Conservation (phyloP, 2,329 filamentous ascomycete genomes). For the Zalaria obscura region DNA sequence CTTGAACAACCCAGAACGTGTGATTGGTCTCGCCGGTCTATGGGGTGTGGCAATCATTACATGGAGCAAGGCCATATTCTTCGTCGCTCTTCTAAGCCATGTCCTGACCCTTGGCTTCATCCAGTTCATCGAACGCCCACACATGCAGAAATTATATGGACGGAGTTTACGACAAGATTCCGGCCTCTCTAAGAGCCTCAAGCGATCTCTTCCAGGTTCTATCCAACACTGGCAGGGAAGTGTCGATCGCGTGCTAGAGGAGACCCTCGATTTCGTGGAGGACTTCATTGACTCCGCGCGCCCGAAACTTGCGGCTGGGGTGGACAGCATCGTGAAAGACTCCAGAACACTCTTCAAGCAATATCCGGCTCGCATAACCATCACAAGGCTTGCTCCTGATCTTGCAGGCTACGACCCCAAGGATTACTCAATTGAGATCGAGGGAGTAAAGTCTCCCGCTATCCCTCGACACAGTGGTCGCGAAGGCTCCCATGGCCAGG, state of each 20-base stretch:
- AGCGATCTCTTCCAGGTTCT: constrained; percentile 69
- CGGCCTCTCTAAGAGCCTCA: constrained; percentile 81
- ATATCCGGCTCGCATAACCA: constrained; percentile 72
- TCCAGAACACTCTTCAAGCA: constrained; percentile 79
- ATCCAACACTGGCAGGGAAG: constrained; percentile 74
- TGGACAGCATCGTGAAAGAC: constrained; percentile 77
- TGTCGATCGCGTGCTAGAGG: constrained; percentile 74
- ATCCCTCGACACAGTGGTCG: constrained; percentile 53
- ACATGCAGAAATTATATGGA: constrained; percentile 97
- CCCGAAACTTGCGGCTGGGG: constrained; percentile 73
- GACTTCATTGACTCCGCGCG: constrained; percentile 76
- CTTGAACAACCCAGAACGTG: constrained; percentile 90
- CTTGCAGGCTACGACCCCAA: constrained; percentile 66
- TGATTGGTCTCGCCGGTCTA: constrained; percentile 84
- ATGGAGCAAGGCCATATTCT: constrained; percentile 73
- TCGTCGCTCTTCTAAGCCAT: constrained; percentile 74
- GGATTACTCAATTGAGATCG: constrained; percentile 64
- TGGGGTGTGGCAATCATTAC: constrained; percentile 94
- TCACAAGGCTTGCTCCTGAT: constrained; percentile 67
- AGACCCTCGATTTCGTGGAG: constrained; percentile 78
- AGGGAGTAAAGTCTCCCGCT: constrained; percentile 33
- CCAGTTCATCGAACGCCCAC: constrained; percentile 83
- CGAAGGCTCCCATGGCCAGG: constrained; percentile 56
- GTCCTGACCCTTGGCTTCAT: constrained; percentile 77
- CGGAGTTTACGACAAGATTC: constrained; percentile 71